These are phyloP conservation scores for Fusarium tricinctum DNA, from an alignment of 2,329 filamentous ascomycete genomes.

Conservation along the genomic window DNA sequence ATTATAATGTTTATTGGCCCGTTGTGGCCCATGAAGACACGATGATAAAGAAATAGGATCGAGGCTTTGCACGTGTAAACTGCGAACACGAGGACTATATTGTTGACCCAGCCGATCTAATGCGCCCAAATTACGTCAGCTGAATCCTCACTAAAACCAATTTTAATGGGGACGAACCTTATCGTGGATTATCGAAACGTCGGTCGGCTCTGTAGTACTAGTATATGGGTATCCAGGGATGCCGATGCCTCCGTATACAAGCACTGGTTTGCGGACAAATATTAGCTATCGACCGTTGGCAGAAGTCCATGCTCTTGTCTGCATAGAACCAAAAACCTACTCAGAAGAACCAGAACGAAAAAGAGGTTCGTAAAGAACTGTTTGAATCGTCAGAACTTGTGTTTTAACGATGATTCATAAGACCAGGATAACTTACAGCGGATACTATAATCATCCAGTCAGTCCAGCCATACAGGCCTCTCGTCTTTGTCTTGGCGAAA, in stretches of 20 bases:
- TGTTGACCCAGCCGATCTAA: constrained; percentile 18
- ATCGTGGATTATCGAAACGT: constrained; percentile 12
- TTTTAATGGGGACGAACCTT: not conserved
- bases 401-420: fast-evolving
- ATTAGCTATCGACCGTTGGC: fast-evolving
- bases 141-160: fast-evolving
- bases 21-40: constrained; percentile 18
- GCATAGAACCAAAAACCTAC: not conserved
- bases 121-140: not conserved
- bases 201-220: constrained; percentile 19
- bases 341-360: constrained; percentile 15
- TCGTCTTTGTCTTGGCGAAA: constrained; percentile 22
- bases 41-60: constrained; percentile 17
- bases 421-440: not conserved
- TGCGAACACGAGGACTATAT: constrained; percentile 14
- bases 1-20: constrained; percentile 12
- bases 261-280: not conserved
- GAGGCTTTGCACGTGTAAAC: constrained; percentile 15
- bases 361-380: constrained; percentile 14
- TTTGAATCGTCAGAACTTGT: not conserved
- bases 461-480: constrained; percentile 17
- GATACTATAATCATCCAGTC: constrained; percentile 24
- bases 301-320: fast-evolving
- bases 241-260: constrained; percentile 15
- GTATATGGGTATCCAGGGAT: constrained; percentile 21